Conservation (phyloP, 1,284 basidiomycete genomes). For the Moesziomyces sp. region DNA sequence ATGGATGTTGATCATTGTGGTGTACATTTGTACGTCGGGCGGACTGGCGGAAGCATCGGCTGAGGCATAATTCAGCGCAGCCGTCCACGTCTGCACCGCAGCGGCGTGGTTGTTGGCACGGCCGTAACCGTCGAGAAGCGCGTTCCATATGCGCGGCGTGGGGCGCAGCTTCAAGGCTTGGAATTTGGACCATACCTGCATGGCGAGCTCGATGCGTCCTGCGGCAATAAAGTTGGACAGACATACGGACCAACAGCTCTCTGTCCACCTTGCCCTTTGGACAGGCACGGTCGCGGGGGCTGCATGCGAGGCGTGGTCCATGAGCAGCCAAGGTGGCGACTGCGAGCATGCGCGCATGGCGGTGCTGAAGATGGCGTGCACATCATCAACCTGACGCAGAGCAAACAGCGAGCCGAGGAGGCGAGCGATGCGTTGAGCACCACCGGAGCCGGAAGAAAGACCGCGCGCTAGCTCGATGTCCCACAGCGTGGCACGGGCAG, state of each 20-base stretch:
- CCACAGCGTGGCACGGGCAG: slow-evolving; percentile 11
- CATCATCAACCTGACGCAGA: slow-evolving; percentile 28
- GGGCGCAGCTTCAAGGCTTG: slow-evolving; percentile 20
- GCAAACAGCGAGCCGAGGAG: slow-evolving; percentile 51
- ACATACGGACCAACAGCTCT: slow-evolving; percentile 54
- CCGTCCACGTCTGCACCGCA: slow-evolving; percentile 46
- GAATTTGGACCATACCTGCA: slow-evolving; percentile 47
- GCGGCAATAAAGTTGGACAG: slow-evolving; percentile 47
- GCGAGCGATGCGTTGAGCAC: slow-evolving; percentile 50
- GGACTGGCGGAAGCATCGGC: background rate
- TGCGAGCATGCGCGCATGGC: slow-evolving; percentile 39
- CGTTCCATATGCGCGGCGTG: slow-evolving; percentile 51
- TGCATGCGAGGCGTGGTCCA: background rate
- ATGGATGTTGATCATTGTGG: slow-evolving; percentile 56
- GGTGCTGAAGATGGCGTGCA: slow-evolving; percentile 29
- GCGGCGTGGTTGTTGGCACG: slow-evolving; percentile 38
- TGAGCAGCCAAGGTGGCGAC: slow-evolving; percentile 17
- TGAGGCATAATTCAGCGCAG: slow-evolving; percentile 14
- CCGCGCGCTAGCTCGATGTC: slow-evolving; percentile 51
- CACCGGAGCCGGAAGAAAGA: slow-evolving; percentile 45
- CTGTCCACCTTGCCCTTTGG: slow-evolving; percentile 42
- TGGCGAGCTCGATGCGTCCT: slow-evolving; percentile 43
- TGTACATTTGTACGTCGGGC: slow-evolving; percentile 53
- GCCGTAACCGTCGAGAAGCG: slow-evolving; percentile 56
- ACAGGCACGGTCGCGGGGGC: background rate